Evolutionary conservation across 257 asterid genomes (phyloP), one percentile per base, ranked within the genome.

Genomic region (Cordia subcordata): DNA sequence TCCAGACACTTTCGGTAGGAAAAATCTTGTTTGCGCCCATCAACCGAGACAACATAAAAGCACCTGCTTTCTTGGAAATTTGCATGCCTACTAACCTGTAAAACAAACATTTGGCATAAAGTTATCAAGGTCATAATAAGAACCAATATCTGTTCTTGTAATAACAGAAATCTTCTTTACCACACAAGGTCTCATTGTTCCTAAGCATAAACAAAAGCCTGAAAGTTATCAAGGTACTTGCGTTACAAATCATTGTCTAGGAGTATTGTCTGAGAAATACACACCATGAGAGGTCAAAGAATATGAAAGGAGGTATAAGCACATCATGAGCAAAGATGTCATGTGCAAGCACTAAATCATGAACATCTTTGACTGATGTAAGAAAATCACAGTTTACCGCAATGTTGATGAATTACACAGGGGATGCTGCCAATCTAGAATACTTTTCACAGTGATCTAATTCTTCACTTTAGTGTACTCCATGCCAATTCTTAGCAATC

Each of bases 61-160:
- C 99, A 92, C 69, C 99, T 75, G 17, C 85, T 86, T 16, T 86
- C 96, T 71, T 79, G 93, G 77, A 84, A 86, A 64, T 70, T 78
- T 8, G 42, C 72, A 39, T 88, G 99, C 71, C 63, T 85, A 52
- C 62, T 78, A 16, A 92, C 82, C 99, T 92, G 94, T 67, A 55
- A 60, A 54, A 62, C 3, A 44, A 77, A 64, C 72, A 27, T 62
- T 73, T 57, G 73, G 81, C 66, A 40, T 56, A 27, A 39, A 46
- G 57, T 13, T n/a, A n/a, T n/a, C n/a, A n/a, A n/a, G n/a, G n/a
- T n/a, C n/a, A 16, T 4, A 16, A 10, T 45, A 16, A 17, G 15
- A n/a, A 49, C 17, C 23, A 15, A 4, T 5, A 16, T 1, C 20
- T 12, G 20, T n/a, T 49, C 4, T 47, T 47, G 20, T 19, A 47